Base-by-base conservation (phyloP, 2,329 filamentous ascomycete genomes). In the Fusarium sp. region DNA sequence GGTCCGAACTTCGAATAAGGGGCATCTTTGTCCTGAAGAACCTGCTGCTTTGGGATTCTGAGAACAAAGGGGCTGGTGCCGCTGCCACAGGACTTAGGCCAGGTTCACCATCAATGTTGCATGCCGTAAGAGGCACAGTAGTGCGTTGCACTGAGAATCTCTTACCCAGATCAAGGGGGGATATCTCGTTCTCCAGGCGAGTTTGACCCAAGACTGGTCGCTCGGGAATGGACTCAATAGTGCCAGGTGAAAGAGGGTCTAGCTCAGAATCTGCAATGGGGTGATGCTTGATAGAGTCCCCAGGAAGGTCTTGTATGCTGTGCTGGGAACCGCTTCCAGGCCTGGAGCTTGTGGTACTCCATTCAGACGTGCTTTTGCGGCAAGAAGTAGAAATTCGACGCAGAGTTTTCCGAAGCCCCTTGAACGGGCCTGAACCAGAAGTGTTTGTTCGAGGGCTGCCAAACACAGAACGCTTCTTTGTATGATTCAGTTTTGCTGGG, bases 41-140 rank as follows among this genome's bases (percentile, higher is more conserved):
- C 10, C 58, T 72, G 8, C 45, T 57, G 5, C 25, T 6, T 20
- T 65, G 50, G 34, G 66, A 56, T 35, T 64, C 50, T 32, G 61
- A 35, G 39, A 70, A 61, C 39, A 69, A 62, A 66, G 67, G 45
- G 35, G 64, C 52, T n/a, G 62, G 59, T 5, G 45, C 45, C 39
- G 32, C 20, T 45, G 20, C 41, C 8, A 30, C 35, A n/a, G 39
- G 30, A 23, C 30, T 25, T 11, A 67, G 10, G 6, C 71, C 72
- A 61, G 66, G 65, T 58, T 77, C 75, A 6, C 76, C 76, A 60
- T 79, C 71, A 10, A 78, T 60, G n/a, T 79, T 79, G 67, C 71
- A 77, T 10, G 60, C 68, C 20, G 61, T 67, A 16, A 37, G 58
- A 20, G 48, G 18, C 10, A 60, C n/a, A 18, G 67, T 59, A n/a